Conservation (phyloP, 352 stramenopile genomes). For the Thalassiosira exigua region DNA sequence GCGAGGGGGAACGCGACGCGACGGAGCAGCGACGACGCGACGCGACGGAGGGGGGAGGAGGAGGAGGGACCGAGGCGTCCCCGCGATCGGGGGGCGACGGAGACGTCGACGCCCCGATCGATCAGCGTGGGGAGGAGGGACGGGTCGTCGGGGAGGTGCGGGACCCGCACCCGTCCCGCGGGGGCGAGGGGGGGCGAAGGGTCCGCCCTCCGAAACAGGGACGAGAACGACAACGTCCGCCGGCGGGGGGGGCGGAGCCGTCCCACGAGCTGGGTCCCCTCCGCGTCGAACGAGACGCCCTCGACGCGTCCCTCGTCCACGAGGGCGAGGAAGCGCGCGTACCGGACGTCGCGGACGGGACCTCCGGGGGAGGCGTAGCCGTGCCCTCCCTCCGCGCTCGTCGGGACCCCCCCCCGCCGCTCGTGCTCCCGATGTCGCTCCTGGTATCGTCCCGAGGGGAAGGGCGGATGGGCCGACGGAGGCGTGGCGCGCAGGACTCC, state of each 20-base stretch:
- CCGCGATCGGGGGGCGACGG: conserved; percentile 79
- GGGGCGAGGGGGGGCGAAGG: conserved; percentile 82
- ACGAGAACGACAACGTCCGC: too few species aligned
- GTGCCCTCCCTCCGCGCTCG: too few species aligned
- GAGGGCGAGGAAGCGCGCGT: conserved; percentile 81
- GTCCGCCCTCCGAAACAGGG: too few species aligned
- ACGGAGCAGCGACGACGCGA: conserved; percentile 82
- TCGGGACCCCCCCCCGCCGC: too few species aligned
- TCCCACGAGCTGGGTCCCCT: conserved; percentile 81
- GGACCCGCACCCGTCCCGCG: conserved; percentile 82
- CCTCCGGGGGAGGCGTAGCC: conserved; percentile 65
- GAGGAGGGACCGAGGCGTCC: conserved; percentile 61
- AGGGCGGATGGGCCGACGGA: too few species aligned
- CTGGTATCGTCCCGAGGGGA: too few species aligned
- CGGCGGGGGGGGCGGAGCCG: conserved; percentile 82
- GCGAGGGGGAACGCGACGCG: conserved; percentile 77
- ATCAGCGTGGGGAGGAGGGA: conserved; percentile 83
- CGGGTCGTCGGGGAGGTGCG: conserved; percentile 84
- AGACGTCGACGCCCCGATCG: conserved; percentile 84
- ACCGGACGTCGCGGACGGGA: conserved; percentile 76
- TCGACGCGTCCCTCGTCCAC: conserved; percentile 82
- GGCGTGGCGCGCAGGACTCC: too few species aligned
- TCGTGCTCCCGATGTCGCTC: too few species aligned
- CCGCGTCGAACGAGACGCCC: conserved; percentile 84
- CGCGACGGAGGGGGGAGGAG: conserved; percentile 73